Conservation (phyloP, 371 early-diverging fungal genomes). For the Haplosporangium sp. region DNA sequence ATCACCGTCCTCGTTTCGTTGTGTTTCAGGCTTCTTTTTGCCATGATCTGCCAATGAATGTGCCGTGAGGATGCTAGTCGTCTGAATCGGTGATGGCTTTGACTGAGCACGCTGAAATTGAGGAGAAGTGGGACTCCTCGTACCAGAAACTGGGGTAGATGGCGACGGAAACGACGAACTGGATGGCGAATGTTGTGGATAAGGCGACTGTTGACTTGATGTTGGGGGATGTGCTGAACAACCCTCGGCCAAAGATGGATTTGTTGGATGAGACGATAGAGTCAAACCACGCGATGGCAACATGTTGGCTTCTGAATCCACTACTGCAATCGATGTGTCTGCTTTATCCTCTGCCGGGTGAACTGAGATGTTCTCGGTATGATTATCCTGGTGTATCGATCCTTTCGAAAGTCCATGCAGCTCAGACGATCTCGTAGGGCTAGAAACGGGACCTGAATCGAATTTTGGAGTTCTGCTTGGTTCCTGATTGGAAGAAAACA, state of each 20-base stretch:
- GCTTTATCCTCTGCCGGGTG: too few species aligned
- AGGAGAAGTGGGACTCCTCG: slow-evolving; percentile 15
- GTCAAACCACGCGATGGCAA: too few species aligned
- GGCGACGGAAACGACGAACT: slow-evolving; percentile 13
- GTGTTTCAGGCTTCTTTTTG: neutral
- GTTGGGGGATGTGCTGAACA: slow-evolving; percentile 2
- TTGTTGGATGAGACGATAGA: too few species aligned
- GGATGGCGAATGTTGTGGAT: neutral
- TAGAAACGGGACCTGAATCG: neutral
- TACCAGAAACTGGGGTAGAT: slow-evolving; percentile 1
- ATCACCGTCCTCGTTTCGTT: slow-evolving; percentile 2
- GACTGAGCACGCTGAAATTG: slow-evolving; percentile 20
- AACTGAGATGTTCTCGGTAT: too few species aligned
- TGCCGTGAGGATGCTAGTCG: neutral
- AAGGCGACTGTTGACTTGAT: slow-evolving; percentile 22
- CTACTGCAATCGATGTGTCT: too few species aligned
- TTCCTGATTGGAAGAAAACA: slow-evolving; percentile 22
- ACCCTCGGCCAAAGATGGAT: too few species aligned
- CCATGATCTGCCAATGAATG: neutral
- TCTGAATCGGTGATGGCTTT: slow-evolving; percentile 41
- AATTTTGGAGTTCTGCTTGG: neutral
- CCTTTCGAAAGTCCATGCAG: neutral
- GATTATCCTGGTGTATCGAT: neutral
- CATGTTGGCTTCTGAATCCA: too few species aligned
- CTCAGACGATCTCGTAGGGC: neutral